These are phyloP conservation scores for Kockiozyma suomiensis DNA, from an alignment of 805 yeast genomes.

Conservation along the genomic window DNA sequence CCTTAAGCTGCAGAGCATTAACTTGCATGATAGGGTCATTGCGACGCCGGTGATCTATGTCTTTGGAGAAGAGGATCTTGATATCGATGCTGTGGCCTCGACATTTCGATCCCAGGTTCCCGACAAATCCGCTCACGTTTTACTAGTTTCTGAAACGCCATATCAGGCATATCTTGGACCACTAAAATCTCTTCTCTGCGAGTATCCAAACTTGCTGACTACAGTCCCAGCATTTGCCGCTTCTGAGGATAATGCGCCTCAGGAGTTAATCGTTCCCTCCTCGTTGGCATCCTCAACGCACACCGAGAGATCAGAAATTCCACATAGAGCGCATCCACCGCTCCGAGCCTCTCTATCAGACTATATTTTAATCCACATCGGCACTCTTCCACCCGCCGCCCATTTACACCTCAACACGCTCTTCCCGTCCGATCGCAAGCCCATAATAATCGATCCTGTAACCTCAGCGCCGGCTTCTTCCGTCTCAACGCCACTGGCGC, in stretches of 20 bases:
- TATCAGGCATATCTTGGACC: conserved; percentile 26
- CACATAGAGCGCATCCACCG: conserved; percentile 35
- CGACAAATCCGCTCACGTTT: conserved; percentile 44
- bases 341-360: conserved; percentile 43
- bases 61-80: conserved; percentile 68
- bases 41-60: conserved; percentile 76
- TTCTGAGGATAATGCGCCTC: conserved; percentile 4
- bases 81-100: conserved; percentile 46
- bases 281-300: conserved; percentile 10
- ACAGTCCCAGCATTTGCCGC: conserved; percentile 24
- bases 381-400: conserved; percentile 76
- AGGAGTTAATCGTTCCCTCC: conserved; percentile 13
- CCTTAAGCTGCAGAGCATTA: no score
- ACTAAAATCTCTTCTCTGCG: conserved; percentile 6
- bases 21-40: conserved; percentile 50
- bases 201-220: conserved; percentile 24
- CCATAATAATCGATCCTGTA: conserved; percentile 24
- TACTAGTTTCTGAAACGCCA: conserved; percentile 43
- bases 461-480: not conserved
- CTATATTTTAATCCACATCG: conserved; percentile 68
- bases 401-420: conserved; percentile 73
- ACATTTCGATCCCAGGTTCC: conserved; percentile 50
- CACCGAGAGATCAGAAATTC: conserved; percentile 19
- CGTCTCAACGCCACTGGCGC: conserved; percentile 58
- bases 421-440: conserved; percentile 46